phyloP scores from a whole-genome alignment of 2,329 filamentous ascomycete species.

The Cladophialophora psammophila region DNA sequence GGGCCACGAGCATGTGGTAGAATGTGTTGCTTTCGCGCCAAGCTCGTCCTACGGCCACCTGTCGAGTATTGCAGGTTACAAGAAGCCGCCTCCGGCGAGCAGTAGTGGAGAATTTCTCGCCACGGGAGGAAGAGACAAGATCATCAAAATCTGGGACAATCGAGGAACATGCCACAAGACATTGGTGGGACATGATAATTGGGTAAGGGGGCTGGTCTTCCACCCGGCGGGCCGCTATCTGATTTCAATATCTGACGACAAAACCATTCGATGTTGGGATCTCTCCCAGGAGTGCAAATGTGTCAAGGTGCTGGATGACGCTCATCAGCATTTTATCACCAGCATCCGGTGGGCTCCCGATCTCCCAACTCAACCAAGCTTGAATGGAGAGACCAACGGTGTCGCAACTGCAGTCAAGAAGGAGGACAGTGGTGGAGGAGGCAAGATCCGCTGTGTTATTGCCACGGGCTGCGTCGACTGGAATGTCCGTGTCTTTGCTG shows the following conservation, averaged over 20 bases:
- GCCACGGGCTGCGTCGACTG: conserved; percentile 86
- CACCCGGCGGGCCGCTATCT: conserved; percentile 93
- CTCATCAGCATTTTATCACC: conserved; percentile 83
- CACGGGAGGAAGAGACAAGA: conserved; percentile 88
- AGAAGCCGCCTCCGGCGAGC: conserved; percentile 76
- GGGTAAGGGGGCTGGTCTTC: conserved; percentile 85
- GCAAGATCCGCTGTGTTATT: conserved; percentile 81
- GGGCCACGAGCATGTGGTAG: conserved; percentile 84
- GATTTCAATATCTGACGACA: conserved; percentile 85
- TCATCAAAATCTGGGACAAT: conserved; percentile 86
- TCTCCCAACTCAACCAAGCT: conserved; percentile 48
- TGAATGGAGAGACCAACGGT: conserved; percentile 32
- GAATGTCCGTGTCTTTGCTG: conserved; percentile 78
- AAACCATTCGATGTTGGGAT: conserved; percentile 93
- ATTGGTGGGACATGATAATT: conserved; percentile 89
- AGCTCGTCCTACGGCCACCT: conserved; percentile 79
- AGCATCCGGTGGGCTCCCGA: conserved; percentile 88
- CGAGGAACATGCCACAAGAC: conserved; percentile 85
- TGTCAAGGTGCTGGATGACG: conserved; percentile 79
- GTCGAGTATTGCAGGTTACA: conserved; percentile 77
- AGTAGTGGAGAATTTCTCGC: conserved; percentile 88
- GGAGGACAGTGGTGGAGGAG: conserved; percentile 58
- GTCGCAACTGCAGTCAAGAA: conserved; percentile 57
- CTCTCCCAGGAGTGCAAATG: conserved; percentile 87
- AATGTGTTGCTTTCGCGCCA: conserved; percentile 88